Base-by-base conservation (phyloP, 305 asterid species). In the Fraxinus nigra region DNA sequence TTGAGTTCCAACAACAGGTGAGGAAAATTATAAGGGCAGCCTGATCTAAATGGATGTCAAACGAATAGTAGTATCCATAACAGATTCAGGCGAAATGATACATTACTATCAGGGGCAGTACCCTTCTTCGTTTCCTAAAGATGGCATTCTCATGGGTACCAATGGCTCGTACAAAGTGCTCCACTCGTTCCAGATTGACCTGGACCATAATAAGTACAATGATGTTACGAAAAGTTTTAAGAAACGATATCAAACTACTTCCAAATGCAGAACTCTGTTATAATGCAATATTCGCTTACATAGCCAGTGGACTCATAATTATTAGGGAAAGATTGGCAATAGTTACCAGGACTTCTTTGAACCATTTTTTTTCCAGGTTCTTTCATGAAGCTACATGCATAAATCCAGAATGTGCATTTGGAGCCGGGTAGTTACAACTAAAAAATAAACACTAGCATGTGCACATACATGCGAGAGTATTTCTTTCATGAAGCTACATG, bases 151-250 rank as follows among this genome's bases (percentile, higher is more conserved):
- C 95, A 67, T 83, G 77, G 33, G 87, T 69, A 75, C 87, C 92
- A 82, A 91, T 82, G 78, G 91, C 86, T 84, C 77, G 90, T 77
- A 91, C 77, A 75, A 90, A 91, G 79, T 87, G 87, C 32, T 85
- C 92, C 70, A 84, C 89, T 51, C 89, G 85, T 81, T 85, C 83
- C 86, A 90, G 85, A 81, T 88, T 85, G 82, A 90, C 93, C 96
- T 92, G 84, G 56, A 72, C 26, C 84, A 76, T 82, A 70, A 67
- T 6, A 81, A 80, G 82, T 51, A 79, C 35, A 48, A 67, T 3
- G 74, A 67, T 28, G 37, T 13, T 11, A 67, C 1, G 7, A 67
- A 28, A 26, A 24, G 74, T 67, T 28, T 28, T 4, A 67, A 67
- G 8, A 67, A 26, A 67, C 73, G 2, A 67, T 59, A 59, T 20